Conservation (phyloP, 805 yeast species). For the Schwanniomyces occidentalis region DNA sequence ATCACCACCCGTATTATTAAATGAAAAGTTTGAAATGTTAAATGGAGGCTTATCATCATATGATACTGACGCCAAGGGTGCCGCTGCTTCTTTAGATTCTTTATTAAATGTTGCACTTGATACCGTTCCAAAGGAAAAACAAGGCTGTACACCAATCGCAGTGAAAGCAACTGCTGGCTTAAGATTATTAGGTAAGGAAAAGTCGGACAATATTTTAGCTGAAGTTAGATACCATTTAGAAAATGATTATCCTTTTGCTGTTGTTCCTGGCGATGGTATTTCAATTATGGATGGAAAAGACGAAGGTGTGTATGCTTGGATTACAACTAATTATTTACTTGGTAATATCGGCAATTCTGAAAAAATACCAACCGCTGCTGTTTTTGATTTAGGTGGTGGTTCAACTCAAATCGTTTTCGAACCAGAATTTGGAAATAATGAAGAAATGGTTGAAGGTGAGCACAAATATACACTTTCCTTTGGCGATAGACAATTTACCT, state of each 20-base stretch:
- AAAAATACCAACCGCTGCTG: slow-evolving; percentile 88
- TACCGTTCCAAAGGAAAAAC: slow-evolving; percentile 70
- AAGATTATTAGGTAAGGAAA: slow-evolving; percentile 76
- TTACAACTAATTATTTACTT: slow-evolving; percentile 87
- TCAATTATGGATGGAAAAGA: slow-evolving; percentile 94
- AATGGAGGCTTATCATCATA: slow-evolving; percentile 90
- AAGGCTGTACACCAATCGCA: slow-evolving; percentile 87
- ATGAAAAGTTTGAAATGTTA: slow-evolving; percentile 83
- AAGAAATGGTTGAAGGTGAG: slow-evolving; percentile 82
- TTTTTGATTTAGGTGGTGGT: slow-evolving; percentile 97
- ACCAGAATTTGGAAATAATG: slow-evolving; percentile 67
- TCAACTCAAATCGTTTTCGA: slow-evolving; percentile 98
- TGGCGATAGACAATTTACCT: slow-evolving; percentile 75
- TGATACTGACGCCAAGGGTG: slow-evolving; percentile 76
- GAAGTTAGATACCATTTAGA: slow-evolving; percentile 79
- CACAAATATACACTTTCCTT: slow-evolving; percentile 79
- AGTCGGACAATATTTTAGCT: slow-evolving; percentile 66
- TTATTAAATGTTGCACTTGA: slow-evolving; percentile 74
- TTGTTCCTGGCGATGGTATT: slow-evolving; percentile 83
- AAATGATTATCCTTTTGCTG: slow-evolving; percentile 85
- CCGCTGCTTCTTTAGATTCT: slow-evolving; percentile 88
- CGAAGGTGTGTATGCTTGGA: slow-evolving; percentile 99
- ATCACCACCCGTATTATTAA: slow-evolving; percentile 76
- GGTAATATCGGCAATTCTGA: slow-evolving; percentile 88
- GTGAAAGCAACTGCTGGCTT: slow-evolving; percentile 98